Evolutionary conservation across 73 alveolate genomes (phyloP).

Genomic region (Loxodes magnus): DNA sequence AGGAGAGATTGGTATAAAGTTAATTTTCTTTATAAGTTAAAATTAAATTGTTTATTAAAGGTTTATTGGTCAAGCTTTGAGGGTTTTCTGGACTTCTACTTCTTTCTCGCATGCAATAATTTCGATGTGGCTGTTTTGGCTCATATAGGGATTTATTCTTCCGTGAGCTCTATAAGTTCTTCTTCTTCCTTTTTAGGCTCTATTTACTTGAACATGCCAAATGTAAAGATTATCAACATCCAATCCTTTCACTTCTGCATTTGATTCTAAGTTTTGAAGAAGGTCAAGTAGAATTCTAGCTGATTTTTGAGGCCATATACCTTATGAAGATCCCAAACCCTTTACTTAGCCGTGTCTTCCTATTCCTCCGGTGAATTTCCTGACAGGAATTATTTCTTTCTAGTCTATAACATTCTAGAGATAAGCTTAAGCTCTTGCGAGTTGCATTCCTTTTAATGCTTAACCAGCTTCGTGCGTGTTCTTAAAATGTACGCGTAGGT

Average conservation of each 20-base stretch:
- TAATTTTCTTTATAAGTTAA: too few relatives aligned
- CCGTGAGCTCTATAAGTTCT: conserved; percentile 98
- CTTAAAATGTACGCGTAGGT: conserved; percentile 87
- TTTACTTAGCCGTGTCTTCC: conserved; percentile 91
- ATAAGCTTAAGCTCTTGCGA: conserved; percentile 76
- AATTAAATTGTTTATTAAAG: too few relatives aligned
- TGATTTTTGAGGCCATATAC: conserved; percentile 95
- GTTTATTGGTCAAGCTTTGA: conserved; percentile 29
- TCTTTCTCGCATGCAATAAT: conserved; percentile 68
- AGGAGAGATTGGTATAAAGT: too few relatives aligned
- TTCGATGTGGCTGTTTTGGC: conserved; percentile 84
- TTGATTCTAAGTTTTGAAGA: conserved; percentile 69
- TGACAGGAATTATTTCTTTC: conserved; percentile 82
- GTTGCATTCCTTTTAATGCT: conserved; percentile 84
- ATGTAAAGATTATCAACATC: conserved; percentile 71
- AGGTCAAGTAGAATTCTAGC: conserved; percentile 67
- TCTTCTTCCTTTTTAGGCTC: conserved; percentile 95
- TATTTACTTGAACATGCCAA: conserved; percentile 76
- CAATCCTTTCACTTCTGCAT: conserved; percentile 77
- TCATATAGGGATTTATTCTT: conserved; percentile 85
- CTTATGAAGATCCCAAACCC: conserved; percentile 60
- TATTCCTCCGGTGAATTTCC: conserved; percentile 68
- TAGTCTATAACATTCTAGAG: conserved; percentile 84
- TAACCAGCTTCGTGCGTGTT: conserved; percentile 84
- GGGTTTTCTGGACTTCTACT: conserved; percentile 78